Conservation (phyloP, 2,329 filamentous ascomycete species). For the Paecilomyces variotii region DNA sequence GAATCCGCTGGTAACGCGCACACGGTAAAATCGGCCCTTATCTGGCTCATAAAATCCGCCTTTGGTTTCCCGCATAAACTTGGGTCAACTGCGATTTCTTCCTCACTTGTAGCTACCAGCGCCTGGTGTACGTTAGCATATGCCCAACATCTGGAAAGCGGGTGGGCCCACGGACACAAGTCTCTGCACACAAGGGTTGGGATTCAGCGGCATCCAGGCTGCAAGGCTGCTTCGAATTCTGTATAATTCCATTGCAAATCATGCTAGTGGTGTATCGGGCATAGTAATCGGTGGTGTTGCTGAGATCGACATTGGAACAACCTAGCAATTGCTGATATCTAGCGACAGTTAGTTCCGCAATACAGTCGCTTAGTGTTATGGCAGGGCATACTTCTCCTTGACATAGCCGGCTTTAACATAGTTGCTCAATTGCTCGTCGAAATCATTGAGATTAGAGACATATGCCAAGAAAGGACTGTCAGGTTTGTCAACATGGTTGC, state of each 20-base stretch:
- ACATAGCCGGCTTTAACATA: conserved; percentile 73
- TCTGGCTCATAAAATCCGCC: conserved; percentile 61
- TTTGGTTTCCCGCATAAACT: conserved; percentile 62
- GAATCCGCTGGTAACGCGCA: conserved; percentile 78
- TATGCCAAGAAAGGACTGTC: conserved; percentile 73
- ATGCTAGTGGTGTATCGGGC: conserved; percentile 88
- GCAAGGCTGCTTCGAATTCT: conserved; percentile 72
- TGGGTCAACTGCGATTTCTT: conserved; percentile 67
- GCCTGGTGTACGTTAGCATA: conserved; percentile 45
- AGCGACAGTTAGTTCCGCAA: conserved; percentile 8
- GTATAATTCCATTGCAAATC: conserved; percentile 87
- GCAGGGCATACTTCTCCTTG: conserved; percentile 58
- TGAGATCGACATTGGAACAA: conserved; percentile 67
- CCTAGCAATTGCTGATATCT: conserved; percentile 80
- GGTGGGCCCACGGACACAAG: conserved; percentile 56
- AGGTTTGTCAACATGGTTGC: conserved; percentile 18
- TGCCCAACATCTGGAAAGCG: conserved; percentile 1
- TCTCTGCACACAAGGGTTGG: conserved; percentile 76
- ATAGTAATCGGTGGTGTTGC: conserved; percentile 74
- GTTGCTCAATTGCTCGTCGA: conserved; percentile 64
- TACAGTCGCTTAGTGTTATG: not conserved
- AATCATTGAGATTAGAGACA: conserved; percentile 67
- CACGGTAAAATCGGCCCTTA: conserved; percentile 85
- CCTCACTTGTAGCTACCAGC: conserved; percentile 79
- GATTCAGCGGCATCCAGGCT: conserved; percentile 55